Conservation (phyloP, 2,329 filamentous ascomycete species). For the Thielaviopsis euricoi region DNA sequence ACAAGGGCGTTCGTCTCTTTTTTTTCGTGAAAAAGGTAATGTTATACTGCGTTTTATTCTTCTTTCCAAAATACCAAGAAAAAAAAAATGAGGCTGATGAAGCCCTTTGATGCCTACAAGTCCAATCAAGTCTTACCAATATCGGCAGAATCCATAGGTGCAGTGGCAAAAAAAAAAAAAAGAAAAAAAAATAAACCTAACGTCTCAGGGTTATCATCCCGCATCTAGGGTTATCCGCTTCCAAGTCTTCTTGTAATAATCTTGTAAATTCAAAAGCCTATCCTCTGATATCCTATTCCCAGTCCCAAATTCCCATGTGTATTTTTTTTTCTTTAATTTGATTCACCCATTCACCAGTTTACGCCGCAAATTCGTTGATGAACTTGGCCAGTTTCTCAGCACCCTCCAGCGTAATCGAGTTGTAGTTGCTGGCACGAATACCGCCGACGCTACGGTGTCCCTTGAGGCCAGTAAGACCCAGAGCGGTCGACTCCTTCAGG, state of each 20-base stretch:
- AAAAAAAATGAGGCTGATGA: no score
- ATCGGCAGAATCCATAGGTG: no score
- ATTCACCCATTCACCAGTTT: neutral
- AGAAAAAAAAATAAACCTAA: neutral
- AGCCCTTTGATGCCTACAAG: no score
- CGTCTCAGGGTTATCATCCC: neutral
- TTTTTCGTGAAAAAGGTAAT: no score
- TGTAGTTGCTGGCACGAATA: constrained; percentile 79
- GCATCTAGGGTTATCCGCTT: neutral
- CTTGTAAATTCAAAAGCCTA: neutral
- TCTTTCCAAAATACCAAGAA: no score
- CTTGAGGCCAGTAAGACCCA: constrained; percentile 63
- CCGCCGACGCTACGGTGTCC: constrained; percentile 78
- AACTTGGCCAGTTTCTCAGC: constrained; percentile 52
- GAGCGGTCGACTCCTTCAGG: constrained; percentile 51
- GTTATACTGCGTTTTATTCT: no score
- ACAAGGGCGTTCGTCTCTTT: no score
- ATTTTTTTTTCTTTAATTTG: neutral
- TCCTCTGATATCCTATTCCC: neutral
- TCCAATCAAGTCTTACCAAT: no score
- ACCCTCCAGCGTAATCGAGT: constrained; percentile 54
- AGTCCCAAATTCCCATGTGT: neutral
- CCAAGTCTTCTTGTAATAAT: neutral
- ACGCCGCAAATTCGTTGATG: constrained; percentile 34
- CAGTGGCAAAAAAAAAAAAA: neutral